Conservation (phyloP, 2,329 filamentous ascomycete genomes). For the Alternaria sp. region DNA sequence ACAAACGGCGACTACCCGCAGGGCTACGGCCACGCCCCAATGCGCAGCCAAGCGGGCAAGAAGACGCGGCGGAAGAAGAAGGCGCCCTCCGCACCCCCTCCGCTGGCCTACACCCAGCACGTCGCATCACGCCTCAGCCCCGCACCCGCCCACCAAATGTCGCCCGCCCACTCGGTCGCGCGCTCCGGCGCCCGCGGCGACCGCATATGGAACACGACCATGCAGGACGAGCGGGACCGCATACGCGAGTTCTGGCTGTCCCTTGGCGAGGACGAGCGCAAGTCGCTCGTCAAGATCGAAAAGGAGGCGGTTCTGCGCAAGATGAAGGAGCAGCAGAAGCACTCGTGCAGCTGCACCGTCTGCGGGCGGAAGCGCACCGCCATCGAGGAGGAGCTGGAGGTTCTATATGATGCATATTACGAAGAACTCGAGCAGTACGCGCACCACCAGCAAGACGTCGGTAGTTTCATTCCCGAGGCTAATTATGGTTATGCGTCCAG, state of each 20-base stretch:
- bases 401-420: conserved; percentile 98
- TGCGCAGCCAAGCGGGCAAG: conserved; percentile 30
- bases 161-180: conserved; percentile 52
- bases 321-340: conserved; percentile 99
- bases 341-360: conserved; percentile 97
- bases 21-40: conserved; percentile 30
- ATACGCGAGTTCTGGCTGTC: conserved; percentile 99
- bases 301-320: conserved; percentile 97
- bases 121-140: conserved; percentile 45
- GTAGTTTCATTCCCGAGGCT: conserved; percentile 71
- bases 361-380: conserved; percentile 95
- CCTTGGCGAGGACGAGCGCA: conserved; percentile 90
- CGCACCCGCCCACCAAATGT: conserved; percentile 43
- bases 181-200: conserved; percentile 65
- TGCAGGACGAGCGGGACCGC: conserved; percentile 90
- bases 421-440: conserved; percentile 97
- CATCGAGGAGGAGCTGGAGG: conserved; percentile 97
- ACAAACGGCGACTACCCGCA: conserved; percentile 42
- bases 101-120: conserved; percentile 39
- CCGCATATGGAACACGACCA: conserved; percentile 97
- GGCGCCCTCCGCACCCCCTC: conserved; percentile 46
- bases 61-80: conserved; percentile 76
- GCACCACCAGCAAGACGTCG: conserved; percentile 77
- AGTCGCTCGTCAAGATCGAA: conserved; percentile 95
- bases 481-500: conserved; percentile 62